phyloP scores from a whole-genome alignment of 129 eudicot genomes.

The Helianthus tuberosus region DNA sequence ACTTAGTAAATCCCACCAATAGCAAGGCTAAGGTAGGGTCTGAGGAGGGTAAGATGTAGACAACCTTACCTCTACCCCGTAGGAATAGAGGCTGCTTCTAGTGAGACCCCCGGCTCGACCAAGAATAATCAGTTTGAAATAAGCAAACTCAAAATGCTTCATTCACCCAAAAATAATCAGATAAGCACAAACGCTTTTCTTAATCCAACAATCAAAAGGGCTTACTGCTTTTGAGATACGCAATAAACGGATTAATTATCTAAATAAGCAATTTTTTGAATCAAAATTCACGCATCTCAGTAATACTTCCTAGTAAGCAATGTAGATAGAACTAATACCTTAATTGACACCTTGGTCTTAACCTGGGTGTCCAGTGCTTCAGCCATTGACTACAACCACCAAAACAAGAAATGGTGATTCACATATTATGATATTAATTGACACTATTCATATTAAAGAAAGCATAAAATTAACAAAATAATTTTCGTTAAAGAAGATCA shows the following conservation, averaged over 20 bases:
- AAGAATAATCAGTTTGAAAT: not conserved
- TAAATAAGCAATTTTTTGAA: not conserved
- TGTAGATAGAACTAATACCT: conserved; percentile 37
- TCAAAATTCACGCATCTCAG: not conserved
- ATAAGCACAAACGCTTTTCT: not conserved
- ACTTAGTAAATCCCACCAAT: too few species aligned
- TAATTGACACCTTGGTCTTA: conserved; percentile 53
- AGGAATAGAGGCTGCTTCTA: too few species aligned
- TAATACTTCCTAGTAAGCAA: not conserved
- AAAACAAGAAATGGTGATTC: conserved; percentile 23
- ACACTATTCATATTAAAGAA: not conserved
- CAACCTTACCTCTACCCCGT: too few species aligned
- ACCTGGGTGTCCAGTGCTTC: conserved; percentile 61
- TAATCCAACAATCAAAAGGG: conserved; percentile 1
- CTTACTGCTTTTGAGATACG: not conserved
- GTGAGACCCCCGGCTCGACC: too few species aligned
- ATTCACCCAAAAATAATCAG: conserved; percentile 1
- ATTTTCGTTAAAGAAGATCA: conserved; percentile 9
- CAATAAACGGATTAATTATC: not conserved
- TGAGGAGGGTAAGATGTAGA: too few species aligned
- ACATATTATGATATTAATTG: not conserved
- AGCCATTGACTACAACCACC: conserved; percentile 61
- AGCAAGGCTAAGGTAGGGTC: too few species aligned
- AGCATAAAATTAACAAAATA: conserved; percentile 1
- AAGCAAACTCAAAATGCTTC: not conserved